Conservation (phyloP, 1,284 basidiomycete species). For the Sparassis latifolia region DNA sequence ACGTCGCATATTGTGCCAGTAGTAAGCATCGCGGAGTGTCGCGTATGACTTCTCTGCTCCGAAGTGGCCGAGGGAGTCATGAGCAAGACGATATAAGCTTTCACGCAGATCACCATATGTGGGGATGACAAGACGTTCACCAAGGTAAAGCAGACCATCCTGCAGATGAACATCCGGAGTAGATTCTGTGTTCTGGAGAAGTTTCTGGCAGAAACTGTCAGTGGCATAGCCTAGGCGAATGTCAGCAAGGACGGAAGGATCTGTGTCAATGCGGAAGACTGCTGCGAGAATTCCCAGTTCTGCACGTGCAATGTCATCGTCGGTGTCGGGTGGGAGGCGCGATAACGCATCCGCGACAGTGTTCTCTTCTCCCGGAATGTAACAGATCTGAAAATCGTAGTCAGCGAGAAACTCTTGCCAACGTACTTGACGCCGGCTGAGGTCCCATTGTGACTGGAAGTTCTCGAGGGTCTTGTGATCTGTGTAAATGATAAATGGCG, state of each 20-base stretch:
- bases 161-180: background rate
- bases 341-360: slow-evolving; percentile 25
- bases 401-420: slow-evolving; percentile 33
- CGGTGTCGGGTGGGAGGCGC: slow-evolving; percentile 6
- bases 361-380: slow-evolving; percentile 31
- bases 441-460: slow-evolving; percentile 28
- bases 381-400: slow-evolving; percentile 28
- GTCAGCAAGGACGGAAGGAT: background rate
- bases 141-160: slow-evolving; percentile 25
- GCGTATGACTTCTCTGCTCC: slow-evolving; percentile 9
- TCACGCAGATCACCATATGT: slow-evolving; percentile 21
- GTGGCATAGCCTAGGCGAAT: background rate
- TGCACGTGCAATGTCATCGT: background rate
- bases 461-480: slow-evolving; percentile 35
- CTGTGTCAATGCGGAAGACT: background rate
- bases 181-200: background rate
- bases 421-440: slow-evolving; percentile 27
- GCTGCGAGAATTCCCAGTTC: background rate
- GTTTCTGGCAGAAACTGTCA: background rate
- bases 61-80: background rate
- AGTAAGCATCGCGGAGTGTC: slow-evolving; percentile 22
- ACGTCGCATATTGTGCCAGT: slow-evolving; percentile 34
- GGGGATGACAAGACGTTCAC: slow-evolving; percentile 20
- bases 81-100: slow-evolving; percentile 4
- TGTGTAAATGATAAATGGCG: slow-evolving; percentile 26